These are phyloP conservation scores for Kwoniella dejecticola DNA, from an alignment of 768 basidiomycete genomes.

Conservation along the genomic window DNA sequence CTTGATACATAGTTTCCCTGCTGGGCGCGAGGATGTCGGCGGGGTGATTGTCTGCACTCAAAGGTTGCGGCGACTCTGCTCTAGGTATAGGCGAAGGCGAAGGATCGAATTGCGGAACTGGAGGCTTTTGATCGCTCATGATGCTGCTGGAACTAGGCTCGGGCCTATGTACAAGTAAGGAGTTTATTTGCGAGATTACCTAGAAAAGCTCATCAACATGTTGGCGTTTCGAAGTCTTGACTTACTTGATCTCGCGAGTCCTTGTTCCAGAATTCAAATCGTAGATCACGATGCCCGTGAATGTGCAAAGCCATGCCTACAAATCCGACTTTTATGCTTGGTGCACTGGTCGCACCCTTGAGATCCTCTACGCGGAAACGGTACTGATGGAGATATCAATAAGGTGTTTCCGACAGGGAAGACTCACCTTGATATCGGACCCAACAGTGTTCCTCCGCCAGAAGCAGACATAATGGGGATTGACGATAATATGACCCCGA, in stretches of 20 bases:
- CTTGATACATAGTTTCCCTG: conserved; percentile 21
- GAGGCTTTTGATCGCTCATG: conserved; percentile 6
- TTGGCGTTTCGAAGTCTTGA: neutral
- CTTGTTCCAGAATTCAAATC: conserved; percentile 61
- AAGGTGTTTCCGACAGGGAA: neutral
- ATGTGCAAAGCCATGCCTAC: conserved; percentile 60
- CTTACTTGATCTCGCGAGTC: conserved; percentile 59
- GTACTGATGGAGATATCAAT: conserved; percentile 34
- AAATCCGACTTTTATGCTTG: conserved; percentile 36
- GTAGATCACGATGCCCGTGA: conserved; percentile 59
- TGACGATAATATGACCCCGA: conserved; percentile 53
- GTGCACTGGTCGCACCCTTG: conserved; percentile 57
- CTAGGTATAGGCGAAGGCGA: neutral
- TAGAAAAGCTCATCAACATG: conserved; percentile 3
- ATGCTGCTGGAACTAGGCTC: conserved; percentile 8
- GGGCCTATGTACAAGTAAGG: neutral
- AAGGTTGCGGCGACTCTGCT: neutral
- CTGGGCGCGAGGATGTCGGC: conserved; percentile 42
- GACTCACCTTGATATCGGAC: conserved; percentile 50
- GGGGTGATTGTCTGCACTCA: conserved; percentile 20
- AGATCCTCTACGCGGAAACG: conserved; percentile 59
- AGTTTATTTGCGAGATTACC: conserved; percentile 26
- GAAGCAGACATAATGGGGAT: conserved; percentile 49
- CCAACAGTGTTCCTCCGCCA: conserved; percentile 46
- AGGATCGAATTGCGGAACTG: conserved; percentile 11